A percentile compares a stretch with the other conserved stretches of the same genome.
Conservation (phyloP, 805 yeast genomes). For the Scheffersomyces coipomensis region DNA sequence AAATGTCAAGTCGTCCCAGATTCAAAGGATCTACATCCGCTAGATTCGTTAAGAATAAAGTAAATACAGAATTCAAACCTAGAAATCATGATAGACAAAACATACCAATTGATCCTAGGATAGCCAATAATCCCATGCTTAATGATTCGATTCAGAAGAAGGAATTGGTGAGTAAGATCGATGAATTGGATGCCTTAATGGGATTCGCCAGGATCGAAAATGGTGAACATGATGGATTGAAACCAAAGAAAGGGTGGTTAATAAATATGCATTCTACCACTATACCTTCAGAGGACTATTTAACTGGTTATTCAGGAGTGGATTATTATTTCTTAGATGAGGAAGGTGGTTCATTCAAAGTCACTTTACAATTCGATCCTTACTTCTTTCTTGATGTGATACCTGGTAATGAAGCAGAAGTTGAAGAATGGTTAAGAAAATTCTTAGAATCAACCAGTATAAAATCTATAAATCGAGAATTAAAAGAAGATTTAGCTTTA, state of each 20-base stretch:
- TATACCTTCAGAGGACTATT: constrained; percentile 53
- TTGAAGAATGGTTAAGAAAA: constrained; percentile 79
- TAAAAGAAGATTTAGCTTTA: constrained; percentile 76
- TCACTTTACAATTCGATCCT: constrained; percentile 81
- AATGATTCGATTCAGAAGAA: constrained; percentile 41
- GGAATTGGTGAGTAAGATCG: constrained; percentile 59
- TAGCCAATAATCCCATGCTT: constrained; percentile 34
- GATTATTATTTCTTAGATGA: constrained; percentile 93
- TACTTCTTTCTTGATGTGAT: constrained; percentile 73
- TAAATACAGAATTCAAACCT: constrained; percentile 18
- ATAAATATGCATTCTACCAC: constrained; percentile 91
- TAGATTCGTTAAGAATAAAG: constrained; percentile 47
- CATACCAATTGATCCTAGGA: constrained; percentile 18
- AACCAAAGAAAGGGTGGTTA: constrained; percentile 79
- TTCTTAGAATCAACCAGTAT: constrained; percentile 57
- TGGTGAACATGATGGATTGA: constrained; percentile 55
- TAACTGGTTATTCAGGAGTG: constrained; percentile 81
- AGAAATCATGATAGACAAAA: constrained; percentile 10
- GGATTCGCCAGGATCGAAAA: constrained; percentile 81
- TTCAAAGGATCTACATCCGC: constrained; percentile 54
- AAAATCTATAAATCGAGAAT: constrained; percentile 52
- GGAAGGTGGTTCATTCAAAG: constrained; percentile 94
- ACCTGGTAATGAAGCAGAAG: constrained; percentile 63
- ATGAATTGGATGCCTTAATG: constrained; percentile 74
- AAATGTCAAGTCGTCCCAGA: constrained; percentile 1